Evolutionary conservation across 2,329 filamentous ascomycete genomes (phyloP).

Genomic region (Trichoderma hamatum): DNA sequence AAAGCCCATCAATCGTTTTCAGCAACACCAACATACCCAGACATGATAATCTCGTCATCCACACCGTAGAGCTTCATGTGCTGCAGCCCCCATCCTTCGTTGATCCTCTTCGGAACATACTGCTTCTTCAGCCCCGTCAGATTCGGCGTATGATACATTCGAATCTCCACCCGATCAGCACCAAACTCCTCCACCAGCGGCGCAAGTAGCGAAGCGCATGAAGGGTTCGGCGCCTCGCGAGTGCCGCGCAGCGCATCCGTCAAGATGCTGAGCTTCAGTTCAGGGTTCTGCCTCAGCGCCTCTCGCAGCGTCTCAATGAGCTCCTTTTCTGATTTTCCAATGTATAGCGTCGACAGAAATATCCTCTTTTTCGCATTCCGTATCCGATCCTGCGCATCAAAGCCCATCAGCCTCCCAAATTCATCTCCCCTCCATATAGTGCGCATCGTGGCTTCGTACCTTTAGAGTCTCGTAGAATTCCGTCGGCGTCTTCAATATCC

Average conservation of each 20-base stretch:
- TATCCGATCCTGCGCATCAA: conserved; percentile 70
- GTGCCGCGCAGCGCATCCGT: conserved; percentile 92
- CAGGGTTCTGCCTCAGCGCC: conserved; percentile 72
- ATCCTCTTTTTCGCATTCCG: conserved; percentile 75
- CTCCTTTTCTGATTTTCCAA: conserved; percentile 90
- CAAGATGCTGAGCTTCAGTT: conserved; percentile 81
- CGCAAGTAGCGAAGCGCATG: conserved; percentile 84
- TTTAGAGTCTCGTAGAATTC: conserved; percentile 93
- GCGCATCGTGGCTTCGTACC: conserved; percentile 55
- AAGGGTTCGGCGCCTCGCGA: conserved; percentile 81
- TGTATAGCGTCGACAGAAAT: conserved; percentile 95
- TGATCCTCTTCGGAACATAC: conserved; percentile 83
- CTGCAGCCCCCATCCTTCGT: conserved; percentile 97
- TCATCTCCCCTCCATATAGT: not conserved
- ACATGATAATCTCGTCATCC: conserved; percentile 94
- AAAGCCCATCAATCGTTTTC: not conserved
- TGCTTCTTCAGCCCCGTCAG: conserved; percentile 84
- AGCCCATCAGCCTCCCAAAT: conserved; percentile 10
- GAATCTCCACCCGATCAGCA: conserved; percentile 79
- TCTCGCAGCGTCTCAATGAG: conserved; percentile 78
- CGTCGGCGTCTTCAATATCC: conserved; percentile 76
- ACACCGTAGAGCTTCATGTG: conserved; percentile 99
- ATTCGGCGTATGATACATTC: conserved; percentile 98
- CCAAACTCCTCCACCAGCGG: conserved; percentile 86
- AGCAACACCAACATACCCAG: conserved; percentile 60